Percentiles rank a stretch among this genome's conserved stretches.
These are phyloP conservation scores for Pelargonium nanum DNA, from an alignment of 345 rosid genomes.

Conservation along the genomic window DNA sequence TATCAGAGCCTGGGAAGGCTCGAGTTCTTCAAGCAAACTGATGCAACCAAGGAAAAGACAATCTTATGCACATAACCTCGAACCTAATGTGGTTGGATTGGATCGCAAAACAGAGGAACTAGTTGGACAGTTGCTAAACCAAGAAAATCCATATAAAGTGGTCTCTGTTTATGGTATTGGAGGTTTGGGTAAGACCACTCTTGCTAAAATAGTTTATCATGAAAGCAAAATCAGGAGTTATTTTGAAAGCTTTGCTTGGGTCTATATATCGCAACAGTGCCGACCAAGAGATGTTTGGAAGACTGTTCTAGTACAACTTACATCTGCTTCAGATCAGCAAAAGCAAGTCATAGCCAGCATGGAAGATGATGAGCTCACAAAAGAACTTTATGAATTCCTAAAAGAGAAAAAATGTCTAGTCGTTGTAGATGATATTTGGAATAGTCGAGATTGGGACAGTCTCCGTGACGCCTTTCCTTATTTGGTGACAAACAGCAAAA, in stretches of 20 bases:
- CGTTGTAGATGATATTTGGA: constrained; percentile 38
- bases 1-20: not conserved
- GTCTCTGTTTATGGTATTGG: constrained; percentile 40
- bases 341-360: constrained; percentile 18
- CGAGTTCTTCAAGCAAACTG: no score
- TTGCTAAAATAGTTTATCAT: constrained; percentile 25
- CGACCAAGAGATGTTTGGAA: constrained; percentile 18
- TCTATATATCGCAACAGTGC: constrained; percentile 27
- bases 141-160: constrained; percentile 6
- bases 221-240: constrained; percentile 11
- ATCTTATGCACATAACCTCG: constrained; percentile 18
- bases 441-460: constrained; percentile 18
- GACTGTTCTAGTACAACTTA: constrained; percentile 19
- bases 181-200: constrained; percentile 39
- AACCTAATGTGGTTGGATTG: constrained; percentile 23
- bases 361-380: constrained; percentile 24
- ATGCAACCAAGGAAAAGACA: constrained; percentile 20
- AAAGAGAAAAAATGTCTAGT: constrained; percentile 21
- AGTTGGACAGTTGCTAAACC: constrained; percentile 12
- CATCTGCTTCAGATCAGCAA: constrained; percentile 12
- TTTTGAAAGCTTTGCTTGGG: constrained; percentile 28
- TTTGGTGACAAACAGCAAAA: not conserved
- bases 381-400: constrained; percentile 9
- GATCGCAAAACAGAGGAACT: constrained; percentile 11
- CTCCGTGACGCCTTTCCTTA: constrained; percentile 22